phyloP scores from a whole-genome alignment of 305 asterid species.

The Stenogyne calaminthoides region DNA sequence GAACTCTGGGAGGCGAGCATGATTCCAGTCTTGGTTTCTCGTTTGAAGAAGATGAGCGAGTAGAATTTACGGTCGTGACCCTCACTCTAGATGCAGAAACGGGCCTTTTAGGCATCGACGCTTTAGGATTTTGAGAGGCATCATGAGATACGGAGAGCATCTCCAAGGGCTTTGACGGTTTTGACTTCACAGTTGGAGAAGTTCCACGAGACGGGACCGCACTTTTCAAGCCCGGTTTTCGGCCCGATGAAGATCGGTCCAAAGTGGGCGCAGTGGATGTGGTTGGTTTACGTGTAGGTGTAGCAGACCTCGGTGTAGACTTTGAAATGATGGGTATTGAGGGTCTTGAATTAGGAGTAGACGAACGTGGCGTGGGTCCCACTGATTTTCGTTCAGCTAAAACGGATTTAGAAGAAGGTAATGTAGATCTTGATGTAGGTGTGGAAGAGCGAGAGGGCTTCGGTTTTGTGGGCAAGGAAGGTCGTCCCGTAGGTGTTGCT shows the following conservation, averaged over 20 bases:
- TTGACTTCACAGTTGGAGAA: slow-evolving; percentile 52
- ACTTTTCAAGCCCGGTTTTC: slow-evolving; percentile 40
- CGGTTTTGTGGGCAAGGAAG: slow-evolving; percentile 32
- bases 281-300: slow-evolving; percentile 54
- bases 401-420: slow-evolving; percentile 51
- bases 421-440: slow-evolving; percentile 55
- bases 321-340: slow-evolving; percentile 45
- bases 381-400: slow-evolving; percentile 37
- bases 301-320: slow-evolving; percentile 50
- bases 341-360: slow-evolving; percentile 52
- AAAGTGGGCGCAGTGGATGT: slow-evolving; percentile 31
- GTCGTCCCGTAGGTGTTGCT: slow-evolving; percentile 31
- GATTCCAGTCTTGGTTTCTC: slow-evolving; percentile 56
- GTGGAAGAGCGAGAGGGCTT: slow-evolving; percentile 56
- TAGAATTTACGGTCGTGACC: slow-evolving; percentile 24
- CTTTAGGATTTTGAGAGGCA: slow-evolving; percentile 38
- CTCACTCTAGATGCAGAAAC: slow-evolving; percentile 69
- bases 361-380: slow-evolving; percentile 46
- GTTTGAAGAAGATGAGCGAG: slow-evolving; percentile 8
- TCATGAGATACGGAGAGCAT: slow-evolving; percentile 37
- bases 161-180: slow-evolving; percentile 50
- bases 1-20: slow-evolving; percentile 53
- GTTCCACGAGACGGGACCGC: slow-evolving; percentile 43
- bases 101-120: slow-evolving; percentile 53
- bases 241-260: slow-evolving; percentile 33